Conservation (phyloP, 345 rosid genomes). For the Eucalyptus cloeziana region DNA sequence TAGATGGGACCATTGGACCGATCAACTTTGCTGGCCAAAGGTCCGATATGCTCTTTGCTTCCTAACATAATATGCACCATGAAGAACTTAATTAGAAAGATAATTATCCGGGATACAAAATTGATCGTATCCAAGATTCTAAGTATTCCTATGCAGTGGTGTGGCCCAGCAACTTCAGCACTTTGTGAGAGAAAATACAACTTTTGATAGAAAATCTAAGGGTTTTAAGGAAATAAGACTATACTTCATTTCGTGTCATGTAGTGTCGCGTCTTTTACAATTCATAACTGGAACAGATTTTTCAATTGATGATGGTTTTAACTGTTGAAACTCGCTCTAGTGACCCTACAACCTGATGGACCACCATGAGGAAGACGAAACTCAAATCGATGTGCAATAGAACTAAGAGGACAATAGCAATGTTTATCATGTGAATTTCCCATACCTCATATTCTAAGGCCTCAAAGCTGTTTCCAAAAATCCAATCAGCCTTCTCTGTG, state of each 20-base stretch:
- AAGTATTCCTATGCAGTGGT: background rate
- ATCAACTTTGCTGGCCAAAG: slow-evolving; percentile 54
- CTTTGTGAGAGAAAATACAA: background rate
- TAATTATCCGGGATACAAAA: background rate
- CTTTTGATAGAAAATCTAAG: background rate
- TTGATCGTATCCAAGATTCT: background rate
- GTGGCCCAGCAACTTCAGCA: background rate
- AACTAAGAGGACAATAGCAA: background rate
- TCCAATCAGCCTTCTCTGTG: slow-evolving; percentile 48
- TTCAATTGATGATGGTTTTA: background rate
- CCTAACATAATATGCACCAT: slow-evolving; percentile 8
- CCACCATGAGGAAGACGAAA: background rate
- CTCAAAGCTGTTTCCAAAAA: slow-evolving; percentile 41
- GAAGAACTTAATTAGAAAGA: background rate
- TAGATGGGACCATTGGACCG: slow-evolving; percentile 69
- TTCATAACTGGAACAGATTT: background rate
- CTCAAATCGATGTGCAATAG: background rate
- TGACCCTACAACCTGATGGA: background rate
- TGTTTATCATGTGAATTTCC: background rate
- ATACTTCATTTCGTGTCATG: background rate
- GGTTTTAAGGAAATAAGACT: background rate
- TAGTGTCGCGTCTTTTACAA: background rate
- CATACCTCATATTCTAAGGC: slow-evolving; percentile 46
- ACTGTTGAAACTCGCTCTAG: background rate
- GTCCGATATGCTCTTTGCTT: slow-evolving; percentile 19